phyloP scores from a whole-genome alignment of 2,329 filamentous ascomycete genomes.

The Fusarium haematococcum region DNA sequence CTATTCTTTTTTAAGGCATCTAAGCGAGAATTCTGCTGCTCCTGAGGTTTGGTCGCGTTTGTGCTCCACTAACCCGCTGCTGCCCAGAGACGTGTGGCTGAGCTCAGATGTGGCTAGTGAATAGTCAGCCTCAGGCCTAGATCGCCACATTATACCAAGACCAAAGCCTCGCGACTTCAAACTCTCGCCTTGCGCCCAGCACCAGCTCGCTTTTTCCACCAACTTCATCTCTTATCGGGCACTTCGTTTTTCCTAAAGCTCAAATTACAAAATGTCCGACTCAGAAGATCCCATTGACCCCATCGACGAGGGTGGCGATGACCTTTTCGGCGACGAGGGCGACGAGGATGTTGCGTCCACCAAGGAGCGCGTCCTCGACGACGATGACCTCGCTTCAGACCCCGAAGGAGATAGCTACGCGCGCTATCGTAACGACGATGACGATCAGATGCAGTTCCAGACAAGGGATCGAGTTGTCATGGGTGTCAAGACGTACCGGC shows the following conservation, averaged over 20 bases:
- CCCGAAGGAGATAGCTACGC: conserved; percentile 57
- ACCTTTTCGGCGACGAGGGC: conserved; percentile 71
- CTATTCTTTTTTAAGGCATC: conserved; percentile 34
- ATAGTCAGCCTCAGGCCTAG: conserved; percentile 29
- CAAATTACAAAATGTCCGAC: conserved; percentile 61
- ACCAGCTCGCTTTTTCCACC: conserved; percentile 4
- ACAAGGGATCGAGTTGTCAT: conserved; percentile 69
- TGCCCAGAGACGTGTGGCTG: not conserved
- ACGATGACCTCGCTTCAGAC: conserved; percentile 69
- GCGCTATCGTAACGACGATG: conserved; percentile 57
- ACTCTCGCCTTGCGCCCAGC: conserved; percentile 18
- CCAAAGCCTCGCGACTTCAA: conserved; percentile 24
- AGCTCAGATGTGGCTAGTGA: conserved; percentile 19
- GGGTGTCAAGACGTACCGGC: conserved; percentile 74
- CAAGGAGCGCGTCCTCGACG: conserved; percentile 73
- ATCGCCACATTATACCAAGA: conserved; percentile 3
- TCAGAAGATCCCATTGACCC: conserved; percentile 65
- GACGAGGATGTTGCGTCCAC: conserved; percentile 68
- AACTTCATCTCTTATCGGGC: not conserved
- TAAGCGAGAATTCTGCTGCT: conserved; percentile 17
- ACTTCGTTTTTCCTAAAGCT: not conserved
- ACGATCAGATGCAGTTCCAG: conserved; percentile 58
- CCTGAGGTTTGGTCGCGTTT: conserved; percentile 30
- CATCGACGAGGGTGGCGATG: conserved; percentile 68
- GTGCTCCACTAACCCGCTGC: conserved; percentile 22